Base-by-base conservation (phyloP, 805 yeast species). In the Pichia exigua region DNA sequence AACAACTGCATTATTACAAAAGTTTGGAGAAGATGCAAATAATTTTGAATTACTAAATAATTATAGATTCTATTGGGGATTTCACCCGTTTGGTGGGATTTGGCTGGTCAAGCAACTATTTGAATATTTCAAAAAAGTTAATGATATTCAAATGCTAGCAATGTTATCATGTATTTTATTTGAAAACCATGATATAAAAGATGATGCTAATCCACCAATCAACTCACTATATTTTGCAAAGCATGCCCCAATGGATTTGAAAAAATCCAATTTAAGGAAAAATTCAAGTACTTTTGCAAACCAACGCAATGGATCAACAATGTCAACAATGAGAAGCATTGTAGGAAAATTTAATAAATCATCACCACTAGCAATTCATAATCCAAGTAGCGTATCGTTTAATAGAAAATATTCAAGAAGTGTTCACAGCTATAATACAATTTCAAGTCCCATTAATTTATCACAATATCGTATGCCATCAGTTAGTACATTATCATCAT, bases 71-170 rank as follows among this genome's bases (percentile, higher is more conserved):
- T 78, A 75, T 52, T 91, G 97, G 97, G 92, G 92, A 0, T 68
- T 77, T 5, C 95, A 87, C 63, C 91, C 90, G 0, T 78, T 84
- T 63, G 96, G 95, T 1, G 74, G 81, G 41, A 58, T 73, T 13
- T 79, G 88, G 86, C 69, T 88, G 22, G 73, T 88, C 0, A 73
- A 73, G 26, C 78, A 80, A 53, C 70, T 89, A 41, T 72, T 91
- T 61, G 61, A 65, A 1, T 83, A 83, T 59, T 89, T 83, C 62
- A 94, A 84, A 59, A 67, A 60, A 35, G 61, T 73, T 42, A 81
- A 83, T 1, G 85, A 92, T 60, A 67, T 88, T 27, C 97, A 92
- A 65, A 88, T 92, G 96, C 70, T 91, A 24, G 96, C 95, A 1
- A 86, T 87, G 89, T 66, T 90, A 57, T 79, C 92, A 4, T 87